Evolutionary conservation across 2,329 filamentous ascomycete genomes (phyloP), one percentile per base, ranked within the genome.

Genomic region (Pseudovirgaria hyperparasitica): DNA sequence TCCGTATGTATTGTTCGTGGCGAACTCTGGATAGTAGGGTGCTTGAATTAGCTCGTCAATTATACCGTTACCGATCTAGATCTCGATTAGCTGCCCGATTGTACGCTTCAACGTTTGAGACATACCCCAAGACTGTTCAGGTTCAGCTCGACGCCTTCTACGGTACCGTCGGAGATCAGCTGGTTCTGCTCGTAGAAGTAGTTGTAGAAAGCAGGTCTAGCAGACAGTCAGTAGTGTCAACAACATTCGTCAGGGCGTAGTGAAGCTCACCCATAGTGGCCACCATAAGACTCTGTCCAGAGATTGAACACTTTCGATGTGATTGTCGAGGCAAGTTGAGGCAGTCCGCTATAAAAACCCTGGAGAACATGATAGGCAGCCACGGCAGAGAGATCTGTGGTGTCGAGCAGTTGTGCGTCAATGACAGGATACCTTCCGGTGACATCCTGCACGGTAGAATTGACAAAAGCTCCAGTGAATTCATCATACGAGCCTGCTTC

Each of bases 121-220:
- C 32, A 25, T 37, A 49, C 41, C 2, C 67, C 61, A 14, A 70
- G 54, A 0, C 63, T 61, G 36, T 67, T 64, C 45, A 70, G 64
- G 25, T 67, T 58, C 5, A 73, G 57, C 9, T 60, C 49, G 15
- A 63, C 57, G 9, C 67, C 67, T 1, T 57, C 44, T 14, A 52
- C 46, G 2, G 47, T 55, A 4, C 66, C 66, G 18, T 65, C 65
- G 23, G 53, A 40, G 35, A 74, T 72, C 29, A 59, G 53, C 26
- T 61, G 44, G 34, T 73, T 74, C 38, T 74, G 63, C 13, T 70
- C 52, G 28, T 68, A 58, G 45, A 74, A 73, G 43, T 70, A 63
- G 29, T 62, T 58, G 49, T 60, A 70, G 48, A 73, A 72, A 12
- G 61, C 54, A 6, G 65, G 64, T 3, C 46, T 63, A 35, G 65